Base-by-base conservation (phyloP, 352 stramenopile genomes). In the Phytophthora lateralis region DNA sequence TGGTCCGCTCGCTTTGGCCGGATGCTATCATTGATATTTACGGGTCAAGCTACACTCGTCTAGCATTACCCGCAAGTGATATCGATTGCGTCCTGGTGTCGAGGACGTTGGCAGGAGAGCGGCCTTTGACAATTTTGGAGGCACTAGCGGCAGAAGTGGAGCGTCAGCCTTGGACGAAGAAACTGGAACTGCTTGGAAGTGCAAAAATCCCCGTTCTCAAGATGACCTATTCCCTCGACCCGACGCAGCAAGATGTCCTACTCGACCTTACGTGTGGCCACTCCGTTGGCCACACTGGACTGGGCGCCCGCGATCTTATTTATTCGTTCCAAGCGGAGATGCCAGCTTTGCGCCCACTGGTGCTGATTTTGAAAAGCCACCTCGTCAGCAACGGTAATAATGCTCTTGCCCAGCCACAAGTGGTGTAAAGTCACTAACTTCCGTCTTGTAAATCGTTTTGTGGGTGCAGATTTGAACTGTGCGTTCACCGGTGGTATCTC, bases 131-230 rank as follows among this genome's bases (percentile, higher is more conserved):
- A 4, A 93, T 96, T 52, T 85, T 99, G 60, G 94, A 97, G 58
- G 65, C 93, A 6, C 75, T 99, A 11, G 83, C 88, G 15, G 72
- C 83, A 34, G 85, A 90, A 46, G 60, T 99, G 10, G 89, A 91
- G 37, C 70, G 66, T 14, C 87, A 95, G 35, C 27, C 70, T 1
- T 97, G 89, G 85, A 81, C 73, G 6, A 84, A 85, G 52, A 85
- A 85, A 21, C 90, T 99, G 14, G 97, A 99, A 52, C 69, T 98
- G 24, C 95, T 99, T 30, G 87, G 91, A 54, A 82, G 89, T 49
- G 98, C 97, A 30, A 95, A 97, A 60, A 97, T 99, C 34, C 97
- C 97, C 15, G 94, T 98, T 37, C 90, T 99, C 48, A 99, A 99
- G 70, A 89, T 99, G 38, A 80, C 84, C 1, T 91, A 75, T 46